Base-by-base conservation (phyloP, 345 rosid genomes). In the Gynandropsis gynandra region DNA sequence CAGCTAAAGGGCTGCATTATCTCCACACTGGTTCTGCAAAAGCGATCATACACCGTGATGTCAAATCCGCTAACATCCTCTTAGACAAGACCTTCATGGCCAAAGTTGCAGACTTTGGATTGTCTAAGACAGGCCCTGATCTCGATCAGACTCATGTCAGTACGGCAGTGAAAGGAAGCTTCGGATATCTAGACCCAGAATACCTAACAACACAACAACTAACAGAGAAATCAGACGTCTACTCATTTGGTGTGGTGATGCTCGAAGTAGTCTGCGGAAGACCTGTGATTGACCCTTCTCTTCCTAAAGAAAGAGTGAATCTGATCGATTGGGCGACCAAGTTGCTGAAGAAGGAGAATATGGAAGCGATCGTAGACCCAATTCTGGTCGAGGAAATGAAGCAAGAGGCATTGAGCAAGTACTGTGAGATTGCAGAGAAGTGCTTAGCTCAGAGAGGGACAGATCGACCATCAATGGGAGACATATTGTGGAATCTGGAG, bases 151-250 rank as follows among this genome's bases (percentile, higher is more conserved):
- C 92, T 0, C 82, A 83, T 71, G 84, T 83, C 33, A 83, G 92
- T 21, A 83, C 92, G 4, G 80, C 82, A 8, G 89, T 82, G 4
- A 82, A 79, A 64, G 86, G 89, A 41, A 82, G 89, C 75, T 82
- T 82, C 11, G 83, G 83, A 0, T 80, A 80, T 48, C 76, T 80
- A 8, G 87, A 80, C 64, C 87, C 87, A 1, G 87, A 80, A 65
- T 80, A 80, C 46, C 52, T 77, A 51, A 71, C 72, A 0, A 75
- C 74, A 63, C 83, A 75, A 46, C 79, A 75, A 10, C 47, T 80
- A 42, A 77, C 79, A 0, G 76, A 77, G 55, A 81, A 75, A 58
- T 80, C 84, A 0, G 82, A 81, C 65, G 88, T 81, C 15, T 81
- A 81, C 72, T 78, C 84, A 5, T 81, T 78, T 16, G 88, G 84